Conservation (phyloP, 1,284 basidiomycete species). For the Wallemia hederae region DNA sequence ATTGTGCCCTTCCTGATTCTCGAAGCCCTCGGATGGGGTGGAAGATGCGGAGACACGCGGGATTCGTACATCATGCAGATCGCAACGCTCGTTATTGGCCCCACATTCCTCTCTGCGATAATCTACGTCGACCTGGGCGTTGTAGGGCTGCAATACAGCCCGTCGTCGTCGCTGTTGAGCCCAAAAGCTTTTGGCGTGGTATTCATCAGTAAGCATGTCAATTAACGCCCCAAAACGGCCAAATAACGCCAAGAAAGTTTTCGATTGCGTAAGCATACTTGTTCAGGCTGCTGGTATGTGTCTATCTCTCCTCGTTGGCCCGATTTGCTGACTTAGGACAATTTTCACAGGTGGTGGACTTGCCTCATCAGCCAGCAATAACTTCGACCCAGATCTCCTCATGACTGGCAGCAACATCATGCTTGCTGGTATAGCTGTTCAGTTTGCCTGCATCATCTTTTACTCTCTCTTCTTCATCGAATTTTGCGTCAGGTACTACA, state of each 20-base stretch:
- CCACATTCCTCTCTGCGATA: background rate
- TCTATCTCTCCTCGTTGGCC: too few relatives aligned
- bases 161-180: background rate
- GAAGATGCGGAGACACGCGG: background rate
- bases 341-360: background rate
- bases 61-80: background rate
- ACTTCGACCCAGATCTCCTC: background rate
- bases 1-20: background rate
- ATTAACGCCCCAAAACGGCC: too few relatives aligned
- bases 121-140: background rate
- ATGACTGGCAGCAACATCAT: background rate
- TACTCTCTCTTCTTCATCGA: background rate
- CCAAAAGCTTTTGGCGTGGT: background rate
- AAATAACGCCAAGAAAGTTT: too few relatives aligned
- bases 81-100: background rate
- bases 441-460: background rate
- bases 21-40: background rate
- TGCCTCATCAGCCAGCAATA: background rate
- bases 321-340: too few relatives aligned
- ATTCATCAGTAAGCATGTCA: background rate
- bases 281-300: background rate
- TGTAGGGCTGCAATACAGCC: background rate
- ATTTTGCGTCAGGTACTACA: background rate
- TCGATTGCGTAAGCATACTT: background rate
- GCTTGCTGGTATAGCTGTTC: background rate